Evolutionary conservation across 2,329 filamentous ascomycete species (phyloP).

Genomic region (Stylonectria norvegica): DNA sequence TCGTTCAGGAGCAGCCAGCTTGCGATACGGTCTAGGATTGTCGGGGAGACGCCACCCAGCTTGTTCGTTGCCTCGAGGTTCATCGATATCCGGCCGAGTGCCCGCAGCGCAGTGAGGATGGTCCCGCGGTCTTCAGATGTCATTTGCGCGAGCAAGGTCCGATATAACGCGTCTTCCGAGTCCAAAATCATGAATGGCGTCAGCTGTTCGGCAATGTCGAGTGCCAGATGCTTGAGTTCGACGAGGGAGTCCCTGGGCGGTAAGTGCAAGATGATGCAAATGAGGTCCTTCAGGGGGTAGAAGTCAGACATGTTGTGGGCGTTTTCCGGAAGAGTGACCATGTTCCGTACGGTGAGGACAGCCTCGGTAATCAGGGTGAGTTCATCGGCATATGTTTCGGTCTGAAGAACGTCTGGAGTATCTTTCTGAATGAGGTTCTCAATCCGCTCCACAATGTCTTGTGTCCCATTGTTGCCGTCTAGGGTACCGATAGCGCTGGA

Average conservation of each 20-base stretch:
- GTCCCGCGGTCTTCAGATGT: slow-evolving; percentile 73
- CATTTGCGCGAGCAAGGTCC: slow-evolving; percentile 63
- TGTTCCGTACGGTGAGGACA: slow-evolving; percentile 84
- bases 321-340: slow-evolving; percentile 91
- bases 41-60: slow-evolving; percentile 65
- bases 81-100: slow-evolving; percentile 84
- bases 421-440: slow-evolving; percentile 56
- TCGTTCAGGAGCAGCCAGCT: slow-evolving; percentile 80
- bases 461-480: slow-evolving; percentile 49
- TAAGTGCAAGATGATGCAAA: slow-evolving; percentile 78
- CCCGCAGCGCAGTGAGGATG: slow-evolving; percentile 75
- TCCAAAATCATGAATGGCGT: slow-evolving; percentile 75
- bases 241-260: slow-evolving; percentile 68
- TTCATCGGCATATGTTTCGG: slow-evolving; percentile 65
- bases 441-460: slow-evolving; percentile 63
- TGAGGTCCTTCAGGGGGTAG: slow-evolving; percentile 71
- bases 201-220: slow-evolving; percentile 89
- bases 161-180: slow-evolving; percentile 74
- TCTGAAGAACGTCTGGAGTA: slow-evolving; percentile 67
- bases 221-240: slow-evolving; percentile 84
- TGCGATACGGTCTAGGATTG: slow-evolving; percentile 63
- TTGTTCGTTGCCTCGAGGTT: slow-evolving; percentile 76
- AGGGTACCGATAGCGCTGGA: slow-evolving; percentile 47
- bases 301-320: slow-evolving; percentile 76
- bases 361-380: slow-evolving; percentile 82